phyloP scores from a whole-genome alignment of 164 flowering plant genomes.

The Piper betle region DNA sequence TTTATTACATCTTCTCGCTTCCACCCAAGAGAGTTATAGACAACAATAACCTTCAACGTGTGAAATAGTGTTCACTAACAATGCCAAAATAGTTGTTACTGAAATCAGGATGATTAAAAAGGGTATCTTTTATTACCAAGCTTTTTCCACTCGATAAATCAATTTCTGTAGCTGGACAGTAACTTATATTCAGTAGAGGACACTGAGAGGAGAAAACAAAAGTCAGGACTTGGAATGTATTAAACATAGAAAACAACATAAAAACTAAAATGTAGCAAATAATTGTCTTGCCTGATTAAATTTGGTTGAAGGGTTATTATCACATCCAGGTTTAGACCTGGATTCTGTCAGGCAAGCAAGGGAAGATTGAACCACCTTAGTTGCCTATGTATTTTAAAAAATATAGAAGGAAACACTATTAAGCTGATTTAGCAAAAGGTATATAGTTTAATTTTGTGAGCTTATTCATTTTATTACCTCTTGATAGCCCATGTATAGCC shows the following conservation, averaged over 20 bases:
- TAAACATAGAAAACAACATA: not conserved
- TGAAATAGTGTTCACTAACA: not conserved
- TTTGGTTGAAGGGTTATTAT: slow-evolving; percentile 24
- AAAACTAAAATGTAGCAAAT: not conserved
- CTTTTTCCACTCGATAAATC: slow-evolving; percentile 40
- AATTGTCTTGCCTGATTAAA: slow-evolving; percentile 54
- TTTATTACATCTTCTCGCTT: slow-evolving; percentile 61
- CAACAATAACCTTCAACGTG: slow-evolving; percentile 44
- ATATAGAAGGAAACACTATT: not conserved
- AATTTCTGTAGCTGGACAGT: slow-evolving; percentile 78
- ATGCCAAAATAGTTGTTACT: not conserved
- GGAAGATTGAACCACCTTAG: slow-evolving; percentile 58
- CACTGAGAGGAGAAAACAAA: slow-evolving; percentile 41
- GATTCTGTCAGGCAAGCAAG: slow-evolving; percentile 44
- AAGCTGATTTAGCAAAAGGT: no score
- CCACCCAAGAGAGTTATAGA: slow-evolving; percentile 93
- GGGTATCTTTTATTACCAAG: slow-evolving; percentile 52
- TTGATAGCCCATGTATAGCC: slow-evolving; percentile 57
- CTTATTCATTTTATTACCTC: slow-evolving; percentile 33
- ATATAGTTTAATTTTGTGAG: not conserved
- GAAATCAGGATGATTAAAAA: not conserved
- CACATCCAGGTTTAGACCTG: slow-evolving; percentile 18
- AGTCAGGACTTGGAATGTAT: slow-evolving; percentile 2
- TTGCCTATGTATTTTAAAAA: slow-evolving; percentile 62
- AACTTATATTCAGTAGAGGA: slow-evolving; percentile 79